Conservation (phyloP, 352 stramenopile species). For the Pythium pyrilobum region DNA sequence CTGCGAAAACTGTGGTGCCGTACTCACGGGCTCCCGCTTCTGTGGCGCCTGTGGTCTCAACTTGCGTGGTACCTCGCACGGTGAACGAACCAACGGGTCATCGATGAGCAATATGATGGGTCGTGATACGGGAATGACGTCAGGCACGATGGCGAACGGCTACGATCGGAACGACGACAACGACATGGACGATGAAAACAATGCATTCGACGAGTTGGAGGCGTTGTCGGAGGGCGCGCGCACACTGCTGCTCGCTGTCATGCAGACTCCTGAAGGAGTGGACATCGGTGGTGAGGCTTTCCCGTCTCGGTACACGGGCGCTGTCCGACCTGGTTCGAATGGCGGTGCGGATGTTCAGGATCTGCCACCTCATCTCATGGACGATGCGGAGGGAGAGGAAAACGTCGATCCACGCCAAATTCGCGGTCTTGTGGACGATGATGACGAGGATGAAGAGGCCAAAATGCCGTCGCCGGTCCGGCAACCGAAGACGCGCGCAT, state of each 20-base stretch:
- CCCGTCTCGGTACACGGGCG: constrained; percentile 26
- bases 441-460: constrained; percentile 12
- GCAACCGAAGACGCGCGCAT: constrained; percentile 3
- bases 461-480: constrained; percentile 4
- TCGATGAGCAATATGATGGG: constrained; percentile 5
- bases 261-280: constrained; percentile 82
- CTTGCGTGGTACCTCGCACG: constrained; percentile 64
- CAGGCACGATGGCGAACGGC: constrained; percentile 25
- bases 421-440: constrained; percentile 15
- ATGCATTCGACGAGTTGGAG: constrained; percentile 81
- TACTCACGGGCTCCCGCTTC: constrained; percentile 84
- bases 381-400: constrained; percentile 14
- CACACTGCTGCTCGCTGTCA: constrained; percentile 80
- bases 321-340: constrained; percentile 16
- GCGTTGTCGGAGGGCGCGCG: constrained; percentile 80
- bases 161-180: constrained; percentile 36
- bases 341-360: background rate
- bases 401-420: constrained; percentile 11
- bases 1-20: constrained; percentile 76
- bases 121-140: constrained; percentile 5
- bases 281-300: constrained; percentile 73
- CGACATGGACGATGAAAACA: constrained; percentile 78
- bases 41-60: constrained; percentile 87
- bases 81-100: constrained; percentile 35
- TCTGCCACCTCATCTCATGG: background rate